Evolutionary conservation across 2,329 filamentous ascomycete genomes (phyloP).

Genomic region (Pestalotiopsis sp.): DNA sequence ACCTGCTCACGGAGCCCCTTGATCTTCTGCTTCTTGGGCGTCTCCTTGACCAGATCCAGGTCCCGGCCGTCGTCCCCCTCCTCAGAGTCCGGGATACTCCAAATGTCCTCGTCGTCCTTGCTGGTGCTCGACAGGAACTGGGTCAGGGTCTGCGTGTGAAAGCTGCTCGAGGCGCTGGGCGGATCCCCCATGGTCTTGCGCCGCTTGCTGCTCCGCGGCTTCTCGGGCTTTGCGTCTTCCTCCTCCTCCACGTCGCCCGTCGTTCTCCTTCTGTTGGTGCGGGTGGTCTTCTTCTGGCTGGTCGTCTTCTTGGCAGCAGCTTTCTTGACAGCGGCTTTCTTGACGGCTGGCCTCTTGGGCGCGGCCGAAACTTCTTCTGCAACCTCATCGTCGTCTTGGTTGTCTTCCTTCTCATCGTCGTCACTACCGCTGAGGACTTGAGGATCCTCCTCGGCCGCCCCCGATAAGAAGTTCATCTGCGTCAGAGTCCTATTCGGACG

Average conservation of each 20-base stretch:
- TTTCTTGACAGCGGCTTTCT: slow-evolving; percentile 14
- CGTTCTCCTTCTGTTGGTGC: slow-evolving; percentile 28
- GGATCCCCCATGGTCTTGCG: slow-evolving; percentile 33
- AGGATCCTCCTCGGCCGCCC: slow-evolving; percentile 13
- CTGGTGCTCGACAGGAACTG: slow-evolving; percentile 25
- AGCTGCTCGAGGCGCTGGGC: slow-evolving; percentile 28
- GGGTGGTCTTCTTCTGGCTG: slow-evolving; percentile 18
- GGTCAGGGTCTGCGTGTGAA: slow-evolving; percentile 35
- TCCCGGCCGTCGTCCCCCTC: slow-evolving; percentile 22
- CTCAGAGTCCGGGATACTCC: slow-evolving; percentile 29
- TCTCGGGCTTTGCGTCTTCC: slow-evolving; percentile 14
- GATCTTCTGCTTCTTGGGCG: slow-evolving; percentile 24
- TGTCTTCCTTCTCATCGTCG: slow-evolving; percentile 15
- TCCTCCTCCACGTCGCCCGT: slow-evolving; percentile 26
- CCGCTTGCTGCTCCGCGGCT: slow-evolving; percentile 26
- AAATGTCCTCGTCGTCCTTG: slow-evolving; percentile 19
- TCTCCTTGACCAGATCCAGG: slow-evolving; percentile 24
- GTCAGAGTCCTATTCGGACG: slow-evolving; percentile 10
- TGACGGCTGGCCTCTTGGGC: slow-evolving; percentile 12
- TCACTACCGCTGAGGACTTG: slow-evolving; percentile 11
- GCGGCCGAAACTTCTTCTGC: slow-evolving; percentile 18
- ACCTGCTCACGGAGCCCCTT: neutral
- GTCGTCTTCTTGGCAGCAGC: slow-evolving; percentile 14
- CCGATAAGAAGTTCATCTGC: slow-evolving; percentile 11
- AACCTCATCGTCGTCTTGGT: slow-evolving; percentile 18